Evolutionary conservation across 1,284 basidiomycete species (phyloP), one percentile per base, ranked within the genome.

Genomic region (Sporisorium exsertum): DNA sequence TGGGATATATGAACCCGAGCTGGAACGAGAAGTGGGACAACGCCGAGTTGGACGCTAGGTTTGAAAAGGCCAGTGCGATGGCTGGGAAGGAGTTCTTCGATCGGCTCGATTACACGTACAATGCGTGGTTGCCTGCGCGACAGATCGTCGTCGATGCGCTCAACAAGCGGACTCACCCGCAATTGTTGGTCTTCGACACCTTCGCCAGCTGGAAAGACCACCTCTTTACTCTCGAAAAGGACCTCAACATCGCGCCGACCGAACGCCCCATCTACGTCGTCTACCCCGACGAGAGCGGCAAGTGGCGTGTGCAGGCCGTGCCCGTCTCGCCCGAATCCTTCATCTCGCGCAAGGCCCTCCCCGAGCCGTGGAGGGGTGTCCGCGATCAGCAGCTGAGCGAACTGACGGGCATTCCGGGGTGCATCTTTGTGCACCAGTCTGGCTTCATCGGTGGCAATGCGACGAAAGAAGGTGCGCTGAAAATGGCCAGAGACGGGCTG

Each of bases 381-480:
- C 89, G 97, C 49, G 97, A 99, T 85, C 91, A 92, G 10, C 89
- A 89, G 55, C 87, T 99, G 49, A 92, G 91, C 52, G 87, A 91
- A 76, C 86, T 91, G 15, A 91, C 90, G 13, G 94, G 94, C 2
- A 91, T 98, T 72, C 71, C 77, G 1, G 94, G 91, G 1, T 90
- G 94, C 59, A 90, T 97, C 63, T 99, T 99, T 85, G 91, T 95
- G 29, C 96, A 99, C 87, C 93, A 94, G 1, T 92, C 92, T 66
- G 96, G 96, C 3, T 99, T 99, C 85, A 98, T 95, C 81, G 97
- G 95, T 81, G 94, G 94, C 90, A 81, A 96, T 86, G 90, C 92
- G 85, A 95, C 94, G 4, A 93, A 90, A 87, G 92, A 94, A 37
- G 96, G 96, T 20, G 94, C 92, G 0, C 86, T 98, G 72, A 87